Conservation (phyloP, 495 filamentous ascomycete genomes). For the Penicillium flavigenum region DNA sequence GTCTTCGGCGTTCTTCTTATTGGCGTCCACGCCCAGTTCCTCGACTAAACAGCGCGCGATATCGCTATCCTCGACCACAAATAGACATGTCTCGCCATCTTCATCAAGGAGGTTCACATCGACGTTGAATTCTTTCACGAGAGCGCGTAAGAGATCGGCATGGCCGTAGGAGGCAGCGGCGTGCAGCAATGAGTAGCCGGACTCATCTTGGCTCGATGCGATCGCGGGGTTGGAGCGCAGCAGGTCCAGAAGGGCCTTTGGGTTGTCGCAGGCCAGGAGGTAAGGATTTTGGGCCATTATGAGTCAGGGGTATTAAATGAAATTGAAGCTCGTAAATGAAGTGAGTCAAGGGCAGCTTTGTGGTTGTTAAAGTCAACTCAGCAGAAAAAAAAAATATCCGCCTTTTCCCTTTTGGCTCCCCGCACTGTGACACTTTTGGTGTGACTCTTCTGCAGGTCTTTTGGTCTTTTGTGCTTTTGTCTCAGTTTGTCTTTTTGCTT, state of each 20-base stretch:
- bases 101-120: slow-evolving; percentile 78
- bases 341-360: not conserved
- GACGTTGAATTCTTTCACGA: slow-evolving; percentile 75
- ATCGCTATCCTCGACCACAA: slow-evolving; percentile 74
- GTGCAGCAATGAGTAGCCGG: slow-evolving; percentile 90
- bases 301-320: slow-evolving; percentile 13
- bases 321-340: not conserved
- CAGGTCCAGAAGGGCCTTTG: slow-evolving; percentile 60
- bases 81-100: slow-evolving; percentile 89
- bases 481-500: not conserved
- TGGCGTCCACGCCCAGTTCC: slow-evolving; percentile 69
- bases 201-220: slow-evolving; percentile 70
- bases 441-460: slow-evolving; percentile 14
- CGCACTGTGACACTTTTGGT: slow-evolving; percentile 21
- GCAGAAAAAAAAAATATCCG: slow-evolving; percentile 20
- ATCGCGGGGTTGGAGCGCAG: slow-evolving; percentile 64
- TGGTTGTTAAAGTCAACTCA: not conserved
- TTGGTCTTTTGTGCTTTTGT: not conserved
- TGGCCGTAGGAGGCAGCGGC: slow-evolving; percentile 91
- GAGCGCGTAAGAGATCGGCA: slow-evolving; percentile 68
- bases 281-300: slow-evolving; percentile 65
- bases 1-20: slow-evolving; percentile 61
- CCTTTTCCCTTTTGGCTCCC: slow-evolving; percentile 28
- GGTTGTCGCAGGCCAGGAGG: slow-evolving; percentile 76
- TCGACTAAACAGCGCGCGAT: slow-evolving; percentile 76